Evolutionary conservation across 2,329 filamentous ascomycete genomes (phyloP), one percentile per base, ranked within the genome.

Genomic region (Chaetomium olivaceum): DNA sequence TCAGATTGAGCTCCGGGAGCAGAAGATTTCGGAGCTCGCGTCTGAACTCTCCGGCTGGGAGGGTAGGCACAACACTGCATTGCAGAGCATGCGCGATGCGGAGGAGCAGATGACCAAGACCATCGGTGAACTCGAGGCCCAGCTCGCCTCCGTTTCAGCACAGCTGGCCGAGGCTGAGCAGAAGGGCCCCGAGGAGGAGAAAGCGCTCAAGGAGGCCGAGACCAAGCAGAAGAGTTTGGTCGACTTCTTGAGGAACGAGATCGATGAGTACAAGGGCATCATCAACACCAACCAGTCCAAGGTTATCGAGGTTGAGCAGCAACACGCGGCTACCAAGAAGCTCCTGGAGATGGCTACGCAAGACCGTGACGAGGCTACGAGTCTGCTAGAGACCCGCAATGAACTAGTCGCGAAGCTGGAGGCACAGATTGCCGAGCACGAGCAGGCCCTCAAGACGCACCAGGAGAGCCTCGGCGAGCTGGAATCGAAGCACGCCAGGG

Each of bases 251-350:
- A 90, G 91, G 68, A 83, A 79, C 66, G 89, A 96, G 74, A 89
- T 97, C 61, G 88, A 93, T 60, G 88, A 92, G 74, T 93, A 96
- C 79, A 93, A 91, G 78, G 80, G 84, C 3, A 86, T 91, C 46
- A 89, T 96, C 71, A 84, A 85, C 68, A 83, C 81, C 70, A 91
- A 93, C 72, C 82, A 87, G 14, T 75, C 84, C 48, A 91, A 89
- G 72, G 88, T 97, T 33, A 83, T 87, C 3, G 86, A 91, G 69
- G 82, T 97, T 16, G 92, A 97, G 76, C 80, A 88, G 69, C 86
- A 89, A 4, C 90, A 96, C 74, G 77, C 84, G 36, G 83, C 84
- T 29, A 85, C 90, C 59, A 86, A 87, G 72, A 78, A 84, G 56
- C 85, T 94, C 72, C 83, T 96, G 12, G 86, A 91, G 48, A 84